A percentile compares a stretch with the other conserved stretches of the same genome.
These are phyloP conservation scores for Monosporascus sp. DNA, from an alignment of 2,329 filamentous ascomycete species.

Conservation along the genomic window DNA sequence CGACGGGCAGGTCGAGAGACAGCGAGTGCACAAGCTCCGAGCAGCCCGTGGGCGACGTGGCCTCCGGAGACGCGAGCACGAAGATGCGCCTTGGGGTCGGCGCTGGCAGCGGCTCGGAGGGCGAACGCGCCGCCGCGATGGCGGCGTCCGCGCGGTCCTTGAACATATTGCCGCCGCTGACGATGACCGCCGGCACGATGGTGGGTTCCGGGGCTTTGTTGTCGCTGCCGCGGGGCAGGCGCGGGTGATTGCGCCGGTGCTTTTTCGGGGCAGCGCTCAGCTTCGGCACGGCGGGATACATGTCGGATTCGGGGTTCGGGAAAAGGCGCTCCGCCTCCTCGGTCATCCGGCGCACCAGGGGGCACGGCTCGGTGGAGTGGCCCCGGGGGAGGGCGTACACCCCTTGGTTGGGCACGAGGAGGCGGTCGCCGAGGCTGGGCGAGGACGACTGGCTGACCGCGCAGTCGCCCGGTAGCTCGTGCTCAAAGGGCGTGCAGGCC, in stretches of 20 bases:
- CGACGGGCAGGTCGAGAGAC: slow-evolving; percentile 1
- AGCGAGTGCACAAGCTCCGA: slow-evolving; percentile 5
- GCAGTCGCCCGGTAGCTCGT: not conserved
- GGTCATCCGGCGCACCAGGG: slow-evolving; percentile 10
- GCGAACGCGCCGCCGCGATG: slow-evolving; percentile 9
- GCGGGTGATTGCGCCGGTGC: slow-evolving; percentile 5
- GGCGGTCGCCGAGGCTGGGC: not conserved
- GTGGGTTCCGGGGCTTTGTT: not conserved
- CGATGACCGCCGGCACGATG: not conserved
- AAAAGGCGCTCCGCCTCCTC: slow-evolving; percentile 7
- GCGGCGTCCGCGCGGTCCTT: not conserved
- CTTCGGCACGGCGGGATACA: slow-evolving; percentile 6
- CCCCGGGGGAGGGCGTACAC: not conserved
- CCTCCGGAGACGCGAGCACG: not conserved
- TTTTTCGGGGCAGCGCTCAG: slow-evolving; percentile 4
- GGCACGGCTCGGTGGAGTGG: slow-evolving; percentile 1
- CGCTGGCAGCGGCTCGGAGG: slow-evolving; percentile 1
- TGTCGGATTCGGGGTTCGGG: slow-evolving; percentile 1
- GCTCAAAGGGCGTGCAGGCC: not conserved
- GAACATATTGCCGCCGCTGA: not conserved
- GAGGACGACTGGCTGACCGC: not conserved
- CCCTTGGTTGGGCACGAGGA: not conserved
- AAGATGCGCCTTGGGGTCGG: slow-evolving; percentile 1
- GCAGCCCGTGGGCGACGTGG: not conserved
- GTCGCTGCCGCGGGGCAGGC: not conserved